These are phyloP conservation scores for Beverwykella pulmonaria DNA, from an alignment of 495 filamentous ascomycete genomes.

Conservation along the genomic window DNA sequence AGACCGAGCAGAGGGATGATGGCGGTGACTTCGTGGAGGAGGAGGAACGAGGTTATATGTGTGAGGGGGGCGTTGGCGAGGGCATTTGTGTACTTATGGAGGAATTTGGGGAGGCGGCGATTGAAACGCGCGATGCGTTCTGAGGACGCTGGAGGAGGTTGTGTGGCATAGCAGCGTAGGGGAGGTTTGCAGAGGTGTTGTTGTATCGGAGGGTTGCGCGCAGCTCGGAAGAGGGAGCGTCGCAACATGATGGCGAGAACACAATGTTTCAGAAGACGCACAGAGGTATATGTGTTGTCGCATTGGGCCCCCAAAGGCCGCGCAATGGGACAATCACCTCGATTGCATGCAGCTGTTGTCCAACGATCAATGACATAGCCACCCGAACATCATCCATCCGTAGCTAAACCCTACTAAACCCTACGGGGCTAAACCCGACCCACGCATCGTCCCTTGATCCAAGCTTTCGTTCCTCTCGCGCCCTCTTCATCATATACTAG, in stretches of 20 bases:
- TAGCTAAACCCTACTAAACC: no score
- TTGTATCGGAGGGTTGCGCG: constrained; percentile 5
- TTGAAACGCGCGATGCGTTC: constrained; percentile 57
- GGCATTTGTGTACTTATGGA: constrained; percentile 66
- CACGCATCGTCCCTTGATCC: constrained; percentile 9
- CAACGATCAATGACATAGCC: constrained; percentile 4
- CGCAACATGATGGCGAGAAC: constrained; percentile 11
- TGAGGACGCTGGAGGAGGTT: constrained; percentile 8
- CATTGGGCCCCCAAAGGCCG: neutral
- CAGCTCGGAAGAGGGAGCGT: constrained; percentile 1
- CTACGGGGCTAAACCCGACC: neutral
- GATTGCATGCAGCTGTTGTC: neutral
- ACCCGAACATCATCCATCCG: neutral
- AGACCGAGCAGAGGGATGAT: constrained; percentile 77
- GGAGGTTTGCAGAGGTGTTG: constrained; percentile 7
- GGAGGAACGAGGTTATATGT: constrained; percentile 81
- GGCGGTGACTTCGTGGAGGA: constrained; percentile 91
- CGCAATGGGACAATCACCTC: neutral
- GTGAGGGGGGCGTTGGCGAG: constrained; percentile 76
- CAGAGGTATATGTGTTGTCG: neutral
- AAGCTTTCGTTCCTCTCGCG: neutral
- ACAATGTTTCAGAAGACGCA: neutral
- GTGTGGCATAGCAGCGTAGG: constrained; percentile 9
- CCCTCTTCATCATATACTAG: neutral
- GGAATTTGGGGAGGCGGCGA: constrained; percentile 53